Base-by-base conservation (phyloP, 768 basidiomycete genomes). In the Pulveroboletus sp. region DNA sequence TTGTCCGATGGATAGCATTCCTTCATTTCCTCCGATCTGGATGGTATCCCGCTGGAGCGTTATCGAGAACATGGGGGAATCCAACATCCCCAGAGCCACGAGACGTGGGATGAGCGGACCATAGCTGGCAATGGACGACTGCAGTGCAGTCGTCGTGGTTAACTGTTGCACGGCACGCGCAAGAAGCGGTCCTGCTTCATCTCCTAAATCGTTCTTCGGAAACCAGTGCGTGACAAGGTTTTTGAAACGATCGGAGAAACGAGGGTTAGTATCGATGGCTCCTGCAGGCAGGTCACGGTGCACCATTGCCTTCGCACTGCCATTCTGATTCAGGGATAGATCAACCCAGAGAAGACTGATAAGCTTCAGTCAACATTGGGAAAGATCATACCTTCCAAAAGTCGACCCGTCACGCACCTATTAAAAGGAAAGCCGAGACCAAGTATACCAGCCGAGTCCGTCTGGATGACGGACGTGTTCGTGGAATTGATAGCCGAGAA, bases 371-470 rank as follows among this genome's bases (percentile, higher is more conserved):
- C 38, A 52, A 42, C 10, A 50, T n/a, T 15, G 6, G 11, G n/a
- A 8, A 24, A 36, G 8, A n/a, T 17, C 21, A 21, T 21, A 0
- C 39, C 6, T 32, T 18, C 18, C 43, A 30, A 33, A 21, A 8
- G 47, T 15, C 18, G 43, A 31, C 14, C 11, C 21, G 5, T 55
- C 27, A 28, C 70, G 12, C 24, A 85, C 86, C 86, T 88, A 54
- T 83, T 84, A 12, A 78, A 62, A 3, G 87, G 85, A 55, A 89
- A 89, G 0, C 89, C 87, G 9, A 89, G 71, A 0, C 88, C 88
- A 49, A 89, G 75, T 37, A 89, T 86, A 3, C 86, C 88, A 14
- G 78, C 74, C 15, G 79, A 73, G 1, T 79, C 79, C 1, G 76
- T 78, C 36, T 77, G 72, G 33, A 75, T 57, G 8, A 88, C 73